A percentile compares a stretch with the other conserved stretches of the same genome.
Evolutionary conservation across 164 flowering plant genomes (phyloP).

Genomic region (Hamamelis virginiana): DNA sequence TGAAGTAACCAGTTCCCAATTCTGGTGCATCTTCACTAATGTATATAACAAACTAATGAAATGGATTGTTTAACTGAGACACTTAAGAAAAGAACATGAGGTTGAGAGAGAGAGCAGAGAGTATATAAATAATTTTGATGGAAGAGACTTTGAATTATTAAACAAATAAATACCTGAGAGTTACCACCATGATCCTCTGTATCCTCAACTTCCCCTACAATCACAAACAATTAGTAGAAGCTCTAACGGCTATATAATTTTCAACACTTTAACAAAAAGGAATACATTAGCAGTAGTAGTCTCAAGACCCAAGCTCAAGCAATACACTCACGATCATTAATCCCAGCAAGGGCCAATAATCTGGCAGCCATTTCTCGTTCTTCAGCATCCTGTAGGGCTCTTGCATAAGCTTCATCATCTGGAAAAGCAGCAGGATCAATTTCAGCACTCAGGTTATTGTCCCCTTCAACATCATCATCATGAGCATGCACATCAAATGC

Average conservation of each 20-base stretch:
- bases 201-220: conserved; percentile 31
- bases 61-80: too few relatives aligned
- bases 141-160: too few relatives aligned
- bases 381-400: conserved; percentile 74
- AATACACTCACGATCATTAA: conserved; percentile 46
- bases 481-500: conserved; percentile 66
- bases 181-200: conserved; percentile 36
- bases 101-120: too few relatives aligned
- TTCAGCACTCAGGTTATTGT: conserved; percentile 28
- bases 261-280: background rate
- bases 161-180: conserved; percentile 40
- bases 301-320: background rate
- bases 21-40: too few relatives aligned
- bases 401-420: conserved; percentile 85
- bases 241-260: background rate
- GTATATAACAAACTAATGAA: too few relatives aligned
- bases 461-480: conserved; percentile 37
- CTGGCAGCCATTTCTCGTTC: conserved; percentile 66
- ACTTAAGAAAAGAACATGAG: too few relatives aligned
- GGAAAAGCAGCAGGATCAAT: conserved; percentile 53
- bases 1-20: too few relatives aligned
- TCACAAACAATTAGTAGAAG: conserved; percentile 5
- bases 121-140: too few relatives aligned
- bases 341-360: conserved; percentile 47
- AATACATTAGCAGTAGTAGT: background rate